Evolutionary conservation across 2,329 filamentous ascomycete genomes (phyloP).

Genomic region (Cytospora chrysosperma): DNA sequence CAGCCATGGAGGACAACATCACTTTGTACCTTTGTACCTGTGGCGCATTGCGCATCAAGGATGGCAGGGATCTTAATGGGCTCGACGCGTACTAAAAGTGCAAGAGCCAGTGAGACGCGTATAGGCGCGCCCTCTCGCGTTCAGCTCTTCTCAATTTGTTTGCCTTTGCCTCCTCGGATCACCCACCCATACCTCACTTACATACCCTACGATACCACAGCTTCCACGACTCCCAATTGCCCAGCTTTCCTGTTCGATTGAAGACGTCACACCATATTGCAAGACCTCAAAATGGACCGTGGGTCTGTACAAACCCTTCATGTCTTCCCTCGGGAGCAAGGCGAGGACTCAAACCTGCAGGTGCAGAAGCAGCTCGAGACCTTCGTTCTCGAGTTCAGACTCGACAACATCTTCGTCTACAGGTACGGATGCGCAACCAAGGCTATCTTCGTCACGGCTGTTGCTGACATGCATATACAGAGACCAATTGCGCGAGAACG

Average conservation of each 20-base stretch:
- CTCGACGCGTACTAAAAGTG: not conserved
- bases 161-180: slow-evolving; percentile 8
- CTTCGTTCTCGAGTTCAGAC: slow-evolving; percentile 89
- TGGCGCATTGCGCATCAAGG: slow-evolving; percentile 3
- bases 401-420: slow-evolving; percentile 95
- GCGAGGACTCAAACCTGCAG: slow-evolving; percentile 67
- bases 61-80: not conserved
- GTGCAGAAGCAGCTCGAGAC: slow-evolving; percentile 79
- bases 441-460: accelerated
- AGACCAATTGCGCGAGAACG: slow-evolving; percentile 94
- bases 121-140: not conserved
- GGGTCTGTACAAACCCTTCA: slow-evolving; percentile 84
- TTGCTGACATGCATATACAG: slow-evolving; percentile 47
- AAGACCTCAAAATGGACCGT: slow-evolving; percentile 66
- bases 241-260: not conserved
- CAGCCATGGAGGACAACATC: not conserved
- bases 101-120: not conserved
- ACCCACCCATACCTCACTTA: not conserved
- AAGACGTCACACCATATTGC: not conserved
- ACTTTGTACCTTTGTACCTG: not conserved
- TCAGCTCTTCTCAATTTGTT: slow-evolving; percentile 5
- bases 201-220: not conserved
- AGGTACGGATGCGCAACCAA: slow-evolving; percentile 54
- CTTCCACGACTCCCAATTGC: not conserved
- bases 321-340: slow-evolving; percentile 68